These are phyloP conservation scores for Adansonia grandidieri DNA, from an alignment of 441 rosid species.

Conservation along the genomic window DNA sequence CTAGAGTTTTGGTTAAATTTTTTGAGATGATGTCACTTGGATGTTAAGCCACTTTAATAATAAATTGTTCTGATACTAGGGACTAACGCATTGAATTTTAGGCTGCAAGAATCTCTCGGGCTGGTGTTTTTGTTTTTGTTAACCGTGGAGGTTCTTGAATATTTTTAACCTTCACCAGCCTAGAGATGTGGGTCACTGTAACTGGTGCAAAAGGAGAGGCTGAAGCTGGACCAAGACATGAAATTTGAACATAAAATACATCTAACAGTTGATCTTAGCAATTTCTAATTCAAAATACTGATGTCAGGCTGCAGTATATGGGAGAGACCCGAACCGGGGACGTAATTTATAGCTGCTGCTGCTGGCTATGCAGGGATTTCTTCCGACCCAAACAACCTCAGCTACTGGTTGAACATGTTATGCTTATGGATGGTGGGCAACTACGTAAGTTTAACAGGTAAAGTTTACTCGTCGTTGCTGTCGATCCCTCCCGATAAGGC, in stretches of 20 bases:
- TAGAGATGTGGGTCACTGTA: constrained; percentile 59
- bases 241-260: constrained; percentile 18
- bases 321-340: constrained; percentile 99
- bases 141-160: not conserved
- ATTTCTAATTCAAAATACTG: constrained; percentile 27
- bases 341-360: constrained; percentile 80
- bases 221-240: constrained; percentile 82
- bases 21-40: not conserved
- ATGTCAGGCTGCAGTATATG: constrained; percentile 86
- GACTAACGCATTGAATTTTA: not conserved
- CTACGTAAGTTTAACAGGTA: constrained; percentile 49
- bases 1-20: not conserved
- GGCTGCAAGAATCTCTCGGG: not conserved
- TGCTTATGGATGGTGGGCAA: constrained; percentile 92
- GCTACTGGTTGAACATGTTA: constrained; percentile 75
- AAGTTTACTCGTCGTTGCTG: not conserved
- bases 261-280: constrained; percentile 26
- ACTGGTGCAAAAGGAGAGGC: constrained; percentile 64
- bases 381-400: constrained; percentile 62
- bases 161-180: constrained; percentile 24
- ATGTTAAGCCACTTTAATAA: not conserved
- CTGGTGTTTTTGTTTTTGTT: not conserved
- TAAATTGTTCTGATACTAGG: not conserved
- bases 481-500: not conserved
- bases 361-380: constrained; percentile 85